Evolutionary conservation across 2,329 filamentous ascomycete species (phyloP), one percentile per base, ranked within the genome.

Genomic region (Fusarium penzigii): DNA sequence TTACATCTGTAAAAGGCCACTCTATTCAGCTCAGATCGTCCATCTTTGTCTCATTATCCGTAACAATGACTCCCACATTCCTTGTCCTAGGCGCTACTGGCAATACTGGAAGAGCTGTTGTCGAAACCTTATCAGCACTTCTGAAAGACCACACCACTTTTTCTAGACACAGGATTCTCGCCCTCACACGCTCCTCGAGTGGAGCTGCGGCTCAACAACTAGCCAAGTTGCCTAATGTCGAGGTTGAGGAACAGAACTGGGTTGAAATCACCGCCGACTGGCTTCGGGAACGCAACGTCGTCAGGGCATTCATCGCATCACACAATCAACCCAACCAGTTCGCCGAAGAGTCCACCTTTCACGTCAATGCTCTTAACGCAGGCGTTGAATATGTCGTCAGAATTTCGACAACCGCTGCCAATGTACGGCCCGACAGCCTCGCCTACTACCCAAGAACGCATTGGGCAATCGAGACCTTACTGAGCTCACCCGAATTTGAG

Each of bases 381-480:
- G 68, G 72, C 11, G 68, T 77, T 2, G 55, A 72, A 43, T 76
- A 77, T 45, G 66, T 76, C 10, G 73, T 77, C 5, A 69, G 72
- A 1, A 72, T 76, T 51, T 76, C 72, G 0, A 77, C 74, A 0
- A 72, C 64, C 0, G 68, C 68, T 2, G 57, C 65, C 0, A 71
- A 72, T 17, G 68, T 75, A 3, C 63, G 62, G n/a, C 71, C 74
- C 0, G 67, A 70, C 47, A 66, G 12, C 41, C 38, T 16, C 1
- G 68, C 65, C 0, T 75, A 71, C 55, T 76, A 76, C 47, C 44
- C 68, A 4, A 65, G 73, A 6, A 36, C 58, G 1, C 73, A 77
- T 44, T 76, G 72, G 73, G 74, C 74, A 0, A 70, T 77, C 16
- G 73, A 77, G 55, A 17, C 61, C 6, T 48, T 76, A 39, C 63